Evolutionary conservation across 2,329 filamentous ascomycete species (phyloP).

Genomic region (Colletotrichum spinosum): DNA sequence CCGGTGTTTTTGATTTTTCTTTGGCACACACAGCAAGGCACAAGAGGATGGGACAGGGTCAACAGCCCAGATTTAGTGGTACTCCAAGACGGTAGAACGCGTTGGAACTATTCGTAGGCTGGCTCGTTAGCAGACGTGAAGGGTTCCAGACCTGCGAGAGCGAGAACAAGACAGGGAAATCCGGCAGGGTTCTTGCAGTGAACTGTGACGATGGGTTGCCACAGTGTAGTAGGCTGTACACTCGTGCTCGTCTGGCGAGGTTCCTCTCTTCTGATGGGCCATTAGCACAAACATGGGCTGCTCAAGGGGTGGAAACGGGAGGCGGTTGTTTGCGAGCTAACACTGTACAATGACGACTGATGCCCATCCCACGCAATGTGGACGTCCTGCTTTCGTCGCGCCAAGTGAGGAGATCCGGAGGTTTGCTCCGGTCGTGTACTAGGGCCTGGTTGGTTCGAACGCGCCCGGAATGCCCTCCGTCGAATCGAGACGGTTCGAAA

Average conservation of each 20-base stretch:
- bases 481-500: neutral
- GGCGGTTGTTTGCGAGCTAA: constrained; percentile 1
- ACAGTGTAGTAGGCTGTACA: neutral
- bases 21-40: neutral
- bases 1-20: neutral
- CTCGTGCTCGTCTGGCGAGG: neutral
- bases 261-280: neutral
- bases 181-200: too few species aligned
- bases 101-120: too few species aligned
- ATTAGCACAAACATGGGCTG: neutral
- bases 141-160: too few species aligned
- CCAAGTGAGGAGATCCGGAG: constrained; percentile 19
- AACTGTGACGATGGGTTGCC: too few species aligned
- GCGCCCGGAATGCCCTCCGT: neutral
- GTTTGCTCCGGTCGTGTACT: neutral
- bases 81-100: neutral
- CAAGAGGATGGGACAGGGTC: neutral
- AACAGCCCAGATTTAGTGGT: neutral
- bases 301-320: neutral
- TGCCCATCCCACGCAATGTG: neutral
- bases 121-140: too few species aligned
- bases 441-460: neutral
- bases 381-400: constrained; percentile 24
- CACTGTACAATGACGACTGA: constrained; percentile 25
- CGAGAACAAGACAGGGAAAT: too few species aligned